phyloP scores from a whole-genome alignment of 306 rosid genomes.

The Clitoria ternatea region DNA sequence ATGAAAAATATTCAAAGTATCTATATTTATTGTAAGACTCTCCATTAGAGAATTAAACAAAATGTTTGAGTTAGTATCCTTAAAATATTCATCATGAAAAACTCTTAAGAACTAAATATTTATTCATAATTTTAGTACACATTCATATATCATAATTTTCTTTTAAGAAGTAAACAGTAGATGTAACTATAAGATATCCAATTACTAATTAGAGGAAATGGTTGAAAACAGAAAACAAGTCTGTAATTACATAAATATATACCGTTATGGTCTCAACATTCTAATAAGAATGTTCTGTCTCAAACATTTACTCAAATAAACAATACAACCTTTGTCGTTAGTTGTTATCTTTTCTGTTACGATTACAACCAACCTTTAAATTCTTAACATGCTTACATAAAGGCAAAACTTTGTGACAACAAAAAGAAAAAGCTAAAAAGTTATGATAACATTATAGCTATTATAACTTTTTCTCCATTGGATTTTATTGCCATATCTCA shows the following conservation, averaged over 20 bases:
- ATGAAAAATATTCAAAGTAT: too few species aligned
- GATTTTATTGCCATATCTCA: background rate
- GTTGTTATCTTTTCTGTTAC: background rate
- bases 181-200: constrained; percentile 13
- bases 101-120: too few species aligned
- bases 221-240: background rate
- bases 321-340: background rate
- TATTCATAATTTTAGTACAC: constrained; percentile 14
- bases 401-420: background rate
- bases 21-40: too few species aligned
- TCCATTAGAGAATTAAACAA: too few species aligned
- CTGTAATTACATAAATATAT: background rate
- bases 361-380: constrained; percentile 1
- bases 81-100: too few species aligned
- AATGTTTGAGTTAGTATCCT: too few species aligned
- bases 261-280: background rate
- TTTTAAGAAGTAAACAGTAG: too few species aligned
- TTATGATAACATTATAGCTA: background rate
- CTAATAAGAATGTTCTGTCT: background rate
- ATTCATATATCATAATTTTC: too few species aligned
- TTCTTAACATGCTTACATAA: background rate
- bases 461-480: background rate
- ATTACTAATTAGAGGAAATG: background rate
- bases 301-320: background rate
- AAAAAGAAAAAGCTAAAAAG: too few species aligned